Evolutionary conservation across 768 basidiomycete genomes (phyloP).

Genomic region (Dentipellis sp.): DNA sequence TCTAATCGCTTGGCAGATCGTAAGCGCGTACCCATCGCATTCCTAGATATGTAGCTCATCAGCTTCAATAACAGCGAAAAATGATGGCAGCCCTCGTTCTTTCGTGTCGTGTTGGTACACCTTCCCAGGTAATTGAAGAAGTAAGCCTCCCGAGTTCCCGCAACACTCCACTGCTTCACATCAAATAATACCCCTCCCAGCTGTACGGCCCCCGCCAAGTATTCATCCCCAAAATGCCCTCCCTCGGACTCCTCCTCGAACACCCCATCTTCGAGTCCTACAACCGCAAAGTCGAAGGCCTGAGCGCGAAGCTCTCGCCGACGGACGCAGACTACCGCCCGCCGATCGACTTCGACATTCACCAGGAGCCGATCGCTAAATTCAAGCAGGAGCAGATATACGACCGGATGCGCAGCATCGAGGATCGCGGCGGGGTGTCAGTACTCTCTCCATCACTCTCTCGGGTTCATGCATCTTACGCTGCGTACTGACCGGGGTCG

Average conservation of each 20-base stretch:
- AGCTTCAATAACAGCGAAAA: conserved; percentile 64
- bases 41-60: conserved; percentile 10
- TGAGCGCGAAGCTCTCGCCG: conserved; percentile 43
- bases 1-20: conserved; percentile 31
- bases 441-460: conserved; percentile 24
- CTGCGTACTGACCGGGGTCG: neutral
- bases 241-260: conserved; percentile 87
- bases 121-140: conserved; percentile 66
- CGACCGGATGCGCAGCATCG: conserved; percentile 75
- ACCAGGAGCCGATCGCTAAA: conserved; percentile 56
- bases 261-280: conserved; percentile 76
- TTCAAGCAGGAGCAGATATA: conserved; percentile 90
- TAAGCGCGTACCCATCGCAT: conserved; percentile 21
- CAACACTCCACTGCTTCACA: neutral
- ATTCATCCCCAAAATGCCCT: conserved; percentile 92
- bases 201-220: conserved; percentile 72
- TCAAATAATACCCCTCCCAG: conserved; percentile 27
- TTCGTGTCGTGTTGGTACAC: conserved; percentile 65
- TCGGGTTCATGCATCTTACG: neutral
- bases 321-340: conserved; percentile 57
- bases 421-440: conserved; percentile 69
- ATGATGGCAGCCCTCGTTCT: conserved; percentile 91
- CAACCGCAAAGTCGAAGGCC: conserved; percentile 44
- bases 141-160: conserved; percentile 25
- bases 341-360: conserved; percentile 60